phyloP scores from a whole-genome alignment of 2,329 filamentous ascomycete genomes.

The Davidsoniella australis region DNA sequence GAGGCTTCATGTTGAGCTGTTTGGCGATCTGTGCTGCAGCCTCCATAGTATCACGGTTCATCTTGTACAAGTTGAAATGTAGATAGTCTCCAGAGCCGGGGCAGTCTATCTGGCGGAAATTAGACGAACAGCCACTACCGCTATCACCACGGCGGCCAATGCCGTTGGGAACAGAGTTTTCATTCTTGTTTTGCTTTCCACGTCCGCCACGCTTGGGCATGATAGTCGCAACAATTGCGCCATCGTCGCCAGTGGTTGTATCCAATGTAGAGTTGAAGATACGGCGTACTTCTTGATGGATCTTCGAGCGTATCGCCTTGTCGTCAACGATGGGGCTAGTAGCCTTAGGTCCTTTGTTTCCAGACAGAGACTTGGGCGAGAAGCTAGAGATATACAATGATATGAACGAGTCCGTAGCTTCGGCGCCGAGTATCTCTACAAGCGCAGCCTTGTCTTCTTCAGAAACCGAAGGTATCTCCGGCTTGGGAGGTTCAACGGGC shows the following conservation, averaged over 20 bases:
- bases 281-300: slow-evolving; percentile 51
- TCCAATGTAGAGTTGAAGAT: slow-evolving; percentile 68
- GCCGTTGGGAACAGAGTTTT: not conserved
- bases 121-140: slow-evolving; percentile 2
- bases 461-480: slow-evolving; percentile 15
- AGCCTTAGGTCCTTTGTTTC: slow-evolving; percentile 19
- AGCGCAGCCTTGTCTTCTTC: slow-evolving; percentile 22
- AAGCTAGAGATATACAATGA: slow-evolving; percentile 24
- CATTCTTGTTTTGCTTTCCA: slow-evolving; percentile 10
- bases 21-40: slow-evolving; percentile 61
- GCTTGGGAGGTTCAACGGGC: slow-evolving; percentile 17
- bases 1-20: slow-evolving; percentile 54
- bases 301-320: slow-evolving; percentile 26
- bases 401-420: slow-evolving; percentile 25
- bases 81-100: slow-evolving; percentile 50
- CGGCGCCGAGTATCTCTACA: slow-evolving; percentile 22
- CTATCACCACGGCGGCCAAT: slow-evolving; percentile 12
- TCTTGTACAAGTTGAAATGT: slow-evolving; percentile 87
- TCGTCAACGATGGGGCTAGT: slow-evolving; percentile 27
- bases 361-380: slow-evolving; percentile 17
- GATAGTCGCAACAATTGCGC: slow-evolving; percentile 49
- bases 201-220: slow-evolving; percentile 27
- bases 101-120: slow-evolving; percentile 9
- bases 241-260: slow-evolving; percentile 41
- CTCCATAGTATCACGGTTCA: slow-evolving; percentile 95